phyloP scores from a whole-genome alignment of 1,284 basidiomycete species.

The Tetrapyrgos nigripes region DNA sequence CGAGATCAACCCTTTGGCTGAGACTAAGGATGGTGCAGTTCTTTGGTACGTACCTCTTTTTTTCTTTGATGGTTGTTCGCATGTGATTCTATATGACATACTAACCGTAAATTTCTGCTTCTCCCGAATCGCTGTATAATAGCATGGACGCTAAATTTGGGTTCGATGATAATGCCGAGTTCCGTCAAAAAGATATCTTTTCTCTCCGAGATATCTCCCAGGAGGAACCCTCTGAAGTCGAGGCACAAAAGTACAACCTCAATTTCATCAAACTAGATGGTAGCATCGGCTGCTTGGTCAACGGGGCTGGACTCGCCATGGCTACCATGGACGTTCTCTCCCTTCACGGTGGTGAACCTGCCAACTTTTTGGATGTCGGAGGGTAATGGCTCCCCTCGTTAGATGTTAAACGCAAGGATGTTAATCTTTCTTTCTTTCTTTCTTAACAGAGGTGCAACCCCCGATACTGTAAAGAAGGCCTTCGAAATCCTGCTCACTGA shows the following conservation, averaged over 20 bases:
- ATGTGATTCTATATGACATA: conserved; percentile 9
- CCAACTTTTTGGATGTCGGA: conserved; percentile 99
- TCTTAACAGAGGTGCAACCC: conserved; percentile 84
- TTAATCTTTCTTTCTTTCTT: conserved; percentile 16
- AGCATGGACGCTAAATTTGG: conserved; percentile 99
- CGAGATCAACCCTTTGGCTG: conserved; percentile 99
- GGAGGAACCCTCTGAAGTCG: conserved; percentile 97
- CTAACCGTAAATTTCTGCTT: conserved; percentile 8
- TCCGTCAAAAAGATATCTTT: conserved; percentile 95
- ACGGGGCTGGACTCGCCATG: conserved; percentile 99
- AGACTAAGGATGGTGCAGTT: conserved; percentile 91
- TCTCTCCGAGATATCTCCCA: conserved; percentile 91
- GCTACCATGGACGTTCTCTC: conserved; percentile 99
- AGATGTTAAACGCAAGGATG: conserved; percentile 7
- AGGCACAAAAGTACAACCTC: conserved; percentile 92
- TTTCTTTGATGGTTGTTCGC: too few species aligned
- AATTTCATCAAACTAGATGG: conserved; percentile 99
- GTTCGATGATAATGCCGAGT: conserved; percentile 99
- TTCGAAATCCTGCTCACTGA: conserved; percentile 95
- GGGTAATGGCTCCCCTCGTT: conserved; percentile 70
- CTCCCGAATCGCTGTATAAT: too few species aligned
- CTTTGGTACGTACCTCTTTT: conserved; percentile 76
- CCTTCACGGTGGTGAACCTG: conserved; percentile 94
- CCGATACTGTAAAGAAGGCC: conserved; percentile 98
- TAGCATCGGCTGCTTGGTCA: conserved; percentile 97